Base-by-base conservation (phyloP, 169 alveolate species). In the Sarcocystis neurona region DNA sequence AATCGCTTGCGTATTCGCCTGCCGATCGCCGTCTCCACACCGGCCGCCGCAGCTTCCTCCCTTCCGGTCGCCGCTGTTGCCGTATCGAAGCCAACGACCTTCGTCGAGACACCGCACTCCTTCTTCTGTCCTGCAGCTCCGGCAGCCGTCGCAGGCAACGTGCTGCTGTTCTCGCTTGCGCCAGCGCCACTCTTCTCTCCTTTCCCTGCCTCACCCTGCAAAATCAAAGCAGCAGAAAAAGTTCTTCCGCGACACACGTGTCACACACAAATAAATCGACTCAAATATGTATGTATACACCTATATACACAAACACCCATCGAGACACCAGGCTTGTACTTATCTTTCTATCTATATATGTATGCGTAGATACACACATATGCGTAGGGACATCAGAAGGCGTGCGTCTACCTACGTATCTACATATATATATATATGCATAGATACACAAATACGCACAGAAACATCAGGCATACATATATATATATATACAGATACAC, bases 1-100 rank as follows among this genome's bases (percentile, higher is more conserved):
- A 39, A 53, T 32, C 82, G 6, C 82, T 32, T 27, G n/a, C 82
- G 82, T 23, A 72, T 72, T 1, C 82, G 82, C 34, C 56, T 47
- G 39, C 82, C 82, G 27, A 39, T 39, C 20, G 82, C 20, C 15
- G 58, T 72, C 39, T 72, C 82, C 23, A 48, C 10, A 30, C 47
- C 6, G 6, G 82, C 47, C 8, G 34, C n/a, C 39, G 43, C 12
- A 5, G 20, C 82, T n/a, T 43, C 53, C 37, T 72, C 82, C 34
- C 41, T 3, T 5, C 34, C 12, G 39, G 82, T 72, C 46, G 56
- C 47, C 34, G 56, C 12, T 39, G 82, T 72, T 27, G 56, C 47
- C 34, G 56, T 47, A 18, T n/a, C 15, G 34, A 72, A 72, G 39
- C 41, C 82, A 10, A 72, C 82, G 56, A n/a, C n/a, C 82, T 72